Conservation (phyloP, 2,329 filamentous ascomycete species). For the Penicillium decumbens region DNA sequence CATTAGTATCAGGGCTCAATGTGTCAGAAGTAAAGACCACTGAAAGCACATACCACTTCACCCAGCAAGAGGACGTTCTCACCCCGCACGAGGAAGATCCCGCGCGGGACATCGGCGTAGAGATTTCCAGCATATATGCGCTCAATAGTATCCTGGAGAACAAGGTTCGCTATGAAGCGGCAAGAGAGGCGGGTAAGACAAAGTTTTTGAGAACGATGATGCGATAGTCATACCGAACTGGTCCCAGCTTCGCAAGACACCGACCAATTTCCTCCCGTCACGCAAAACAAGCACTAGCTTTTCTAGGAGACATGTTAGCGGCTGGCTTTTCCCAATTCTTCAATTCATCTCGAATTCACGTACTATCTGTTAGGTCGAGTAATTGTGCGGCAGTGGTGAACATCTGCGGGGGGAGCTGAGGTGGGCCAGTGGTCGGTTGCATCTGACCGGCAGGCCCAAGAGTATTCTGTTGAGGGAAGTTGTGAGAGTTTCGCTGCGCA, state of each 20-base stretch:
- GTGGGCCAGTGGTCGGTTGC: conserved; percentile 35
- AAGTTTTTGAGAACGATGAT: conserved; percentile 2
- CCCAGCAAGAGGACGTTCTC: conserved; percentile 96
- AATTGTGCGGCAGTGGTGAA: conserved; percentile 97
- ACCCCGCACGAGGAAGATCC: conserved; percentile 85
- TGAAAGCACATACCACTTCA: conserved; percentile 62
- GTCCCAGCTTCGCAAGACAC: conserved; percentile 91
- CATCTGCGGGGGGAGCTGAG: conserved; percentile 71
- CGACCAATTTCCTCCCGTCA: conserved; percentile 89
- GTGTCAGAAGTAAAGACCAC: background rate
- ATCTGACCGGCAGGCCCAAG: conserved; percentile 27
- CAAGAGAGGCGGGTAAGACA: conserved; percentile 3
- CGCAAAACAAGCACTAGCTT: conserved; percentile 89
- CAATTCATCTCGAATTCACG: conserved; percentile 34
- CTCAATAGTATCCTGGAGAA: conserved; percentile 88
- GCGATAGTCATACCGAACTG: conserved; percentile 71
- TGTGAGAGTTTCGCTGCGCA: conserved; percentile 23
- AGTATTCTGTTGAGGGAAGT: conserved; percentile 26
- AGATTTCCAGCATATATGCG: conserved; percentile 70
- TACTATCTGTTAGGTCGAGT: conserved; percentile 95
- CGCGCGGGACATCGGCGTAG: conserved; percentile 79
- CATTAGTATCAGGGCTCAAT: conserved; percentile 3
- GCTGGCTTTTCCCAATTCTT: background rate
- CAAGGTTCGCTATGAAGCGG: conserved; percentile 69
- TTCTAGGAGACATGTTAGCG: conserved; percentile 53